A percentile compares a stretch with the other conserved stretches of the same genome.
These are phyloP conservation scores for Biancaea sappan DNA, from an alignment of 306 rosid species.

Conservation along the genomic window DNA sequence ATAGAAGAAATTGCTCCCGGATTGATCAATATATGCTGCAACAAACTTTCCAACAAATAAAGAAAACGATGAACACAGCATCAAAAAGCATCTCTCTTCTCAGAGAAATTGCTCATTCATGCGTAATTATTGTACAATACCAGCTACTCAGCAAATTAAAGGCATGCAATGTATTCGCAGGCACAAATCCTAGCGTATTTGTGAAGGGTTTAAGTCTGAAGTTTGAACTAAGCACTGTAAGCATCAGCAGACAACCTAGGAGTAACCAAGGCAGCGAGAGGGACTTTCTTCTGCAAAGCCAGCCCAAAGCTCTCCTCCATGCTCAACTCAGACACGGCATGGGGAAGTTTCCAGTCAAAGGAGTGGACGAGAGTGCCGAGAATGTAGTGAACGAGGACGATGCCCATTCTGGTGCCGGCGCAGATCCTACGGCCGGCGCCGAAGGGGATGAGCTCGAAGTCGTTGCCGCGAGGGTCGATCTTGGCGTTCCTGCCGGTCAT, in stretches of 20 bases:
- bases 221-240: conserved; percentile 22
- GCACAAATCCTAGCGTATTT: too few species aligned
- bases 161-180: too few species aligned
- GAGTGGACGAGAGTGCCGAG: conserved; percentile 42
- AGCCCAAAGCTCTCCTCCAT: conserved; percentile 44
- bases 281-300: conserved; percentile 37
- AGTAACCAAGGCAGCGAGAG: conserved; percentile 28
- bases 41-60: too few species aligned
- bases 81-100: too few species aligned
- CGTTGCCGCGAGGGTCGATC: conserved; percentile 42
- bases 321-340: conserved; percentile 20
- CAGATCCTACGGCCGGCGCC: conserved; percentile 47
- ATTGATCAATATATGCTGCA: too few species aligned
- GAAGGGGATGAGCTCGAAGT: conserved; percentile 46
- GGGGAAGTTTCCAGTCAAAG: conserved; percentile 41
- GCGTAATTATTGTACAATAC: too few species aligned
- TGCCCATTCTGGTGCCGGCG: conserved; percentile 43
- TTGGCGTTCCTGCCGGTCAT: conserved; percentile 26
- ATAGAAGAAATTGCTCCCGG: too few species aligned
- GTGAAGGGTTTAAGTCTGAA: too few species aligned
- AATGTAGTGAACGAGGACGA: conserved; percentile 39
- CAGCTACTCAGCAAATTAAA: too few species aligned
- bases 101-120: too few species aligned
- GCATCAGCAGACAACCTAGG: conserved; percentile 32
- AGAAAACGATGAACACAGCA: too few species aligned